Evolutionary conservation across 441 rosid species (phyloP), one percentile per base, ranked within the genome.

Genomic region (Jatropha podagrica): DNA sequence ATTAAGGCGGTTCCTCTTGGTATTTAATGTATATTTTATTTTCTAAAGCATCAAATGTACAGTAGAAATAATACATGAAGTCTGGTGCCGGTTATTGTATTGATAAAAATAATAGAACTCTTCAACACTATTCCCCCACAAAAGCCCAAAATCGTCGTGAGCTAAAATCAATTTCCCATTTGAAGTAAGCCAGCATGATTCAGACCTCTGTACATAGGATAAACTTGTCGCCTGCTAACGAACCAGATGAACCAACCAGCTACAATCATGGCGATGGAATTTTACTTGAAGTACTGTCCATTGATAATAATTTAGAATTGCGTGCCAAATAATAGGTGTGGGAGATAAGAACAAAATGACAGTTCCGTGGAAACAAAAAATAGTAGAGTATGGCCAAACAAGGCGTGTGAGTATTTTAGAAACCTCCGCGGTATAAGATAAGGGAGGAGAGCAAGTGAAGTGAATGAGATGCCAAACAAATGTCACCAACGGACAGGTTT

Each of bases 391-490:
- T 71, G 58, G 42, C 20, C 27, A 68, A n/a, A 49, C 38, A 48
- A 5, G 20, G 42, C 17, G 5, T 7, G 52, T 14, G 41, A 17
- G 46, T 5, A 23, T 12, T 58, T 17, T 17, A 71, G 7, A 58
- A 42, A 44, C 38, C 7, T 42, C 27, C 42, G 66, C 65, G 56
- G 41, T 20, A 46, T 60, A 67, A 81, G 60, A 70, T 51, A 73
- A 46, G 38, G 67, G 32, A 71, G 59, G 80, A 82, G 85, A 81
- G 85, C 82, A 80, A 77, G 74, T 65, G 77, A 76, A 68, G 32
- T 61, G 75, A 76, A 68, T 18, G 68, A 74, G 48, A 5, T 74
- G 27, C 17, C 55, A 65, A 48, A 7, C 76, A 63, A 63, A 55
- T 9, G 38, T 66, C 12, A 61, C 12, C 26, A 54, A 66, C 20